Conservation (phyloP, 2,329 filamentous ascomycete species). For the Alternaria triticimaculans region DNA sequence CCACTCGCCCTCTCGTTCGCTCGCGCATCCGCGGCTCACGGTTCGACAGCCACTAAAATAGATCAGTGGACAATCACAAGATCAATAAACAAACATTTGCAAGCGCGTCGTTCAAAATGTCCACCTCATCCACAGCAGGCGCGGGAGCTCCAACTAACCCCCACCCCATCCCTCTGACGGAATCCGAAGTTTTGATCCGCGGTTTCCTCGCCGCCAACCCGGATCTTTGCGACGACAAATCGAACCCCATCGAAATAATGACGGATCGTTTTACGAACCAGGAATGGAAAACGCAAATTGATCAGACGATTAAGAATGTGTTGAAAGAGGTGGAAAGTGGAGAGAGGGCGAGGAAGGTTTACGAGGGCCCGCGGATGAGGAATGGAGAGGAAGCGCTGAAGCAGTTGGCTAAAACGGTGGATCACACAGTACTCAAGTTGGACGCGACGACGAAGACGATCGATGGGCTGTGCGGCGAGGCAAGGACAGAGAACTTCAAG, state of each 20-base stretch:
- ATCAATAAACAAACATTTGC: conserved; percentile 6
- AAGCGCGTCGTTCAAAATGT: conserved; percentile 11
- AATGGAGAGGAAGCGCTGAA: conserved; percentile 36
- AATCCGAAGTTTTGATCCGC: conserved; percentile 43
- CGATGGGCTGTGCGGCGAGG: conserved; percentile 63
- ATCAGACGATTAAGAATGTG: conserved; percentile 42
- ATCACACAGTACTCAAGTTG: conserved; percentile 59
- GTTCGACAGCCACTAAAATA: conserved; percentile 6
- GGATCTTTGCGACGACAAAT: conserved; percentile 34
- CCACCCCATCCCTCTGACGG: conserved; percentile 36
- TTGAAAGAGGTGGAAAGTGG: conserved; percentile 35
- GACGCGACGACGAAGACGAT: conserved; percentile 58
- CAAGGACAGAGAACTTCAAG: conserved; percentile 55
- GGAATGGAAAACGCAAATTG: conserved; percentile 54
- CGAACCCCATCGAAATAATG: conserved; percentile 43
- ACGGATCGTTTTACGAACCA: conserved; percentile 54
- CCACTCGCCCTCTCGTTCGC: conserved; percentile 5
- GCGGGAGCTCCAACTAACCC: conserved; percentile 16
- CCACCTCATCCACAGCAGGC: conserved; percentile 14
- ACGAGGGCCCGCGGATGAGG: conserved; percentile 35
- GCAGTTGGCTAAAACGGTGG: conserved; percentile 49
- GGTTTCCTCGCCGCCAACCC: conserved; percentile 45
- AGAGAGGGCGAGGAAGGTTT: conserved; percentile 35
- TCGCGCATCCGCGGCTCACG: not conserved
- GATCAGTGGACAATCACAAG: conserved; percentile 6